Base-by-base conservation (phyloP, 2,329 filamentous ascomycete genomes). In the Akanthomyces uredinophilus region DNA sequence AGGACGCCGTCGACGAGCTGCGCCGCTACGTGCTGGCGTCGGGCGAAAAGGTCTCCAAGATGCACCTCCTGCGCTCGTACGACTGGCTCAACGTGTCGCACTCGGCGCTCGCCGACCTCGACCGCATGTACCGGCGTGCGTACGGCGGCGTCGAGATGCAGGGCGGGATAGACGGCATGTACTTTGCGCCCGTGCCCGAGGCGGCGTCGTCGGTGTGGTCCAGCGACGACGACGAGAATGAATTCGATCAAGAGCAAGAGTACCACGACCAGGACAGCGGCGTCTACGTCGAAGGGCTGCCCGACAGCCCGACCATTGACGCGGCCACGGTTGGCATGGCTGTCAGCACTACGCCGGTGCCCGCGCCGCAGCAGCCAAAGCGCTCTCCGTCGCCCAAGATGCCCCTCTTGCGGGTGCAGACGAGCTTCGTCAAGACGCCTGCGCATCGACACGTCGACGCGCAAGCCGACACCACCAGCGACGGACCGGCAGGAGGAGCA, bases 1-100 rank as follows among this genome's bases (percentile, higher is more conserved):
- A 87, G 66, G 80, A 85, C 53, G 84, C 86, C 32, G 83, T 88
- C 53, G 84, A 88, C 70, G 85, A 87, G 69, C 77, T 89, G 43
- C 80, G 85, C 3, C 79, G 85, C 5, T 79, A 85, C 27, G 80
- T 87, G 18, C 77, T 88, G 14, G 78, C 82, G 18, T 81, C 78
- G 63, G 78, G 80, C 24, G 79, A 73, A 10, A 77, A 78, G n/a
- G 72, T 87, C 11, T 73, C 75, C 2, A 81, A 81, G 63, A 75
- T 78, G 5, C 78, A 83, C 55, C 74, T 89, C 20, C 71, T 83
- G 53, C 75, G 80, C 13, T 81, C 78, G 2, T 88, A 87, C 64
- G 79, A 81, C 64, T 85, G 83, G 79, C 74, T 87, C n/a, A 77
- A 78, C 18, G 76, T 86, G 44, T 77, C 76, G 37, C 76, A 80